These are phyloP conservation scores for Chlorella ohadii DNA, from an alignment of 139 green algal species.

Conservation along the genomic window DNA sequence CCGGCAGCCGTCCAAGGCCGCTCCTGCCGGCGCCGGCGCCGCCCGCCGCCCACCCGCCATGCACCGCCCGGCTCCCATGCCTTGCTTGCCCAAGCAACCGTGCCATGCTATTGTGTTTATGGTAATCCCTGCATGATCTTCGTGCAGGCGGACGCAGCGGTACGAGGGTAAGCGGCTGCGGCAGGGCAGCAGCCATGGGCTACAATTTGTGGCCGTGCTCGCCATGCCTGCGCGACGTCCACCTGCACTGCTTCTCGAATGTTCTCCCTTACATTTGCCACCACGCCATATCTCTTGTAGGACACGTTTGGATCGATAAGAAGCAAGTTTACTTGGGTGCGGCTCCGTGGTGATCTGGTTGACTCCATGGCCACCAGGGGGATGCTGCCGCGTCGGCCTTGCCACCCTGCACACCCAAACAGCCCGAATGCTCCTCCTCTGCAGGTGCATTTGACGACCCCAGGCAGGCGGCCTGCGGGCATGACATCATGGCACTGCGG, in stretches of 20 bases:
- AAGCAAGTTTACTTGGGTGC: slow-evolving; percentile 62
- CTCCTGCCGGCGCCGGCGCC: too few species aligned
- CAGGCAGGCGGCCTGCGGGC: slow-evolving; percentile 2
- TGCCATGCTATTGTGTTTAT: too few species aligned
- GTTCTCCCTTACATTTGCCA: too few species aligned
- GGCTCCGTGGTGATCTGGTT: too few species aligned
- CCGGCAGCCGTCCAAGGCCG: background rate
- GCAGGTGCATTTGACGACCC: slow-evolving; percentile 1
- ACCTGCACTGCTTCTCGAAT: too few species aligned
- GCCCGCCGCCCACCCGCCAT: background rate
- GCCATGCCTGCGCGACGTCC: too few species aligned
- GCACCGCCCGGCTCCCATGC: background rate
- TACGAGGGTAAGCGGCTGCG: background rate
- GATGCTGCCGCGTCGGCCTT: too few species aligned
- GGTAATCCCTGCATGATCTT: background rate
- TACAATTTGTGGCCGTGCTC: too few species aligned
- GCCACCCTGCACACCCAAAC: too few species aligned
- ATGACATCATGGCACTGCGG: slow-evolving; percentile 9
- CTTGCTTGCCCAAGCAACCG: background rate
- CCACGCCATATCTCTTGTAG: too few species aligned
- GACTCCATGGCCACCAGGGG: too few species aligned
- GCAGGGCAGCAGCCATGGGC: too few species aligned
- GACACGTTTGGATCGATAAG: slow-evolving; percentile 61
- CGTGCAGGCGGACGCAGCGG: slow-evolving; percentile 8
- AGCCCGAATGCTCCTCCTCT: background rate